These are phyloP conservation scores for Trypanosoma mega DNA, from an alignment of 208 protist species.

Conservation along the genomic window DNA sequence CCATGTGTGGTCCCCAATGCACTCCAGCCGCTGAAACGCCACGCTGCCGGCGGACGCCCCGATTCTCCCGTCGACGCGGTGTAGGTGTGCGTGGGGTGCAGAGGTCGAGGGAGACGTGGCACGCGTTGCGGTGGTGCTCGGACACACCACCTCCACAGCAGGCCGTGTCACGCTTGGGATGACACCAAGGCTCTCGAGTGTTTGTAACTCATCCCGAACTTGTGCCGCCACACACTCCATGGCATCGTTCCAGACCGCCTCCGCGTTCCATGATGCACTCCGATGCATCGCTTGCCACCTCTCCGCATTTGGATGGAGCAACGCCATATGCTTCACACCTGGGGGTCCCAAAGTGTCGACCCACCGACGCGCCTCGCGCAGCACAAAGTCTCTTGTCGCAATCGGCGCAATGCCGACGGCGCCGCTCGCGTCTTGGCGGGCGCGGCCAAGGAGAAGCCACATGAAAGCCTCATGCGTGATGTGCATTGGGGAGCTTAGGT, in stretches of 20 bases:
- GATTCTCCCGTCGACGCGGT: not conserved
- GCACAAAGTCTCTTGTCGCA: slow-evolving; percentile 17
- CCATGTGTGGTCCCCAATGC: slow-evolving; percentile 36
- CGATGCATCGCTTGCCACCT: too few relatives aligned
- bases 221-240: not conserved
- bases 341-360: too few relatives aligned
- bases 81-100: too few relatives aligned
- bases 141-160: too few relatives aligned
- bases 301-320: too few relatives aligned
- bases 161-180: too few relatives aligned
- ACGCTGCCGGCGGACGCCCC: not conserved
- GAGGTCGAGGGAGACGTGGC: too few relatives aligned
- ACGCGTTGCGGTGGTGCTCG: too few relatives aligned
- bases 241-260: not conserved
- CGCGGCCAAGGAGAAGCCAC: slow-evolving; percentile 19
- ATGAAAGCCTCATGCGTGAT: slow-evolving; percentile 14
- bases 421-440: slow-evolving; percentile 6
- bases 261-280: not conserved
- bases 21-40: slow-evolving; percentile 29
- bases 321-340: too few relatives aligned
- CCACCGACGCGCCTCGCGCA: not conserved
- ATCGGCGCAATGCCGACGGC: slow-evolving; percentile 18
- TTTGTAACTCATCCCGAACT: not conserved
- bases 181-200: not conserved
- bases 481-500: slow-evolving; percentile 9